Conservation (phyloP, 495 filamentous ascomycete genomes). For the Talaromyces thailandensis region DNA sequence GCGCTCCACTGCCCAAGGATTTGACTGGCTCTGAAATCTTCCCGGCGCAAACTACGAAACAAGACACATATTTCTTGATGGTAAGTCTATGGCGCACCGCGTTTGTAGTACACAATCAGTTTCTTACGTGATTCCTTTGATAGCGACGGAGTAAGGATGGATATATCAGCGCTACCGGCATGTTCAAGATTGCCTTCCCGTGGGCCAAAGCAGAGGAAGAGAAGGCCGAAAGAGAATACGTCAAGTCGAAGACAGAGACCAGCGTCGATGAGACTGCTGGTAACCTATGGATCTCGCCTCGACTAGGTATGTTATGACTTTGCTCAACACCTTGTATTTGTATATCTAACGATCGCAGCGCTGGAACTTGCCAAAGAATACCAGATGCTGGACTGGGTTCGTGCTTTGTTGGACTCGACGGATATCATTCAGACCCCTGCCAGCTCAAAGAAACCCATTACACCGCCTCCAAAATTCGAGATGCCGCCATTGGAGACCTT, state of each 20-base stretch:
- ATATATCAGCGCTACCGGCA: constrained; percentile 89
- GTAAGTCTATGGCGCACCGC: constrained; percentile 29
- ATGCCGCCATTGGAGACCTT: constrained; percentile 34
- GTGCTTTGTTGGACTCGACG: constrained; percentile 74
- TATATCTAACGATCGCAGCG: constrained; percentile 38
- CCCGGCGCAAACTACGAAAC: constrained; percentile 46
- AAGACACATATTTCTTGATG: constrained; percentile 93
- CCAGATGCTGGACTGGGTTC: constrained; percentile 76
- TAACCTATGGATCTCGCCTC: constrained; percentile 89
- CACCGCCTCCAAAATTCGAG: constrained; percentile 60
- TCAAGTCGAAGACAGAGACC: constrained; percentile 68
- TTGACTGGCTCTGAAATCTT: constrained; percentile 87
- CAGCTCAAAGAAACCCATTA: constrained; percentile 55
- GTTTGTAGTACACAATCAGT: neutral
- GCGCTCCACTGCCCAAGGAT: constrained; percentile 81
- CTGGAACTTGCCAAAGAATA: constrained; percentile 79
- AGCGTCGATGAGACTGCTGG: constrained; percentile 89
- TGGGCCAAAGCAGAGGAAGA: constrained; percentile 84
- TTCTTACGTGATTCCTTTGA: constrained; percentile 1
- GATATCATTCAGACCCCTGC: constrained; percentile 51
- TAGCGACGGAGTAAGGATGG: constrained; percentile 89
- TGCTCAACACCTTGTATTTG: neutral
- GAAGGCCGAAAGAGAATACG: constrained; percentile 72
- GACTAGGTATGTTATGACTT: constrained; percentile 49
- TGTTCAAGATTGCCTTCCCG: constrained; percentile 99